These are phyloP conservation scores for Colletotrichum sp. DNA, from an alignment of 2,329 filamentous ascomycete genomes.

Conservation along the genomic window DNA sequence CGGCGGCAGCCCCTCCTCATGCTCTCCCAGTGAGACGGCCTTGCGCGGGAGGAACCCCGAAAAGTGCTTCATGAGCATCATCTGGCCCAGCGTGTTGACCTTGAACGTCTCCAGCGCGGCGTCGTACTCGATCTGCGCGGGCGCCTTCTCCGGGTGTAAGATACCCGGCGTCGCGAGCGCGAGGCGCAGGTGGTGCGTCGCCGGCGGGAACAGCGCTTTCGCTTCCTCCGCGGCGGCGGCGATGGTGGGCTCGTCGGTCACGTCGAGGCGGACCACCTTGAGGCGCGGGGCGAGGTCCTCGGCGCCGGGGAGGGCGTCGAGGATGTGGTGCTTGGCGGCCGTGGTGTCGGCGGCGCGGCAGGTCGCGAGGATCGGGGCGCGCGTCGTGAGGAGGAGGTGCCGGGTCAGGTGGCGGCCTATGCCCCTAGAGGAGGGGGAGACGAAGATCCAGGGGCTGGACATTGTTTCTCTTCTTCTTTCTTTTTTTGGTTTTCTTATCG, in stretches of 20 bases:
- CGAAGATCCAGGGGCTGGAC: conserved; percentile 55
- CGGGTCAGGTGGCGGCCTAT: conserved; percentile 55
- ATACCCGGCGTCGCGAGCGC: conserved; percentile 75
- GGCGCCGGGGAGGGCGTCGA: conserved; percentile 30
- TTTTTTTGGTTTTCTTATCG: background rate
- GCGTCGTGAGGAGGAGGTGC: conserved; percentile 52
- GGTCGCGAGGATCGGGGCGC: conserved; percentile 52
- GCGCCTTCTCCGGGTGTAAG: conserved; percentile 75
- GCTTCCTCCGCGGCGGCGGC: conserved; percentile 58
- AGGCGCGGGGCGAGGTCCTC: conserved; percentile 37
- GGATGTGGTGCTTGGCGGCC: conserved; percentile 37
- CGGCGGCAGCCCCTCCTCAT: conserved; percentile 21
- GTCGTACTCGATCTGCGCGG: conserved; percentile 65
- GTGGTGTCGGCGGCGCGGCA: conserved; percentile 39
- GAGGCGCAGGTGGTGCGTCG: conserved; percentile 67
- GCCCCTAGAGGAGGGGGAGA: conserved; percentile 53
- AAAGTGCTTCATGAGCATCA: conserved; percentile 81
- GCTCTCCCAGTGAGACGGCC: no score
- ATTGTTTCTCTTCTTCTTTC: conserved; percentile 28
- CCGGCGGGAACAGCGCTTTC: conserved; percentile 54
- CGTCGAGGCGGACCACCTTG: conserved; percentile 46
- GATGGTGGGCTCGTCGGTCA: conserved; percentile 68
- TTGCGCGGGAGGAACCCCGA: conserved; percentile 70
- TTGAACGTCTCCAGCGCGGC: conserved; percentile 71
- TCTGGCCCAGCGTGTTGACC: conserved; percentile 75